A percentile compares a stretch with the other conserved stretches of the same genome.
Evolutionary conservation across 2,329 filamentous ascomycete species (phyloP).

Genomic region (Raffaelea ambrosiae): DNA sequence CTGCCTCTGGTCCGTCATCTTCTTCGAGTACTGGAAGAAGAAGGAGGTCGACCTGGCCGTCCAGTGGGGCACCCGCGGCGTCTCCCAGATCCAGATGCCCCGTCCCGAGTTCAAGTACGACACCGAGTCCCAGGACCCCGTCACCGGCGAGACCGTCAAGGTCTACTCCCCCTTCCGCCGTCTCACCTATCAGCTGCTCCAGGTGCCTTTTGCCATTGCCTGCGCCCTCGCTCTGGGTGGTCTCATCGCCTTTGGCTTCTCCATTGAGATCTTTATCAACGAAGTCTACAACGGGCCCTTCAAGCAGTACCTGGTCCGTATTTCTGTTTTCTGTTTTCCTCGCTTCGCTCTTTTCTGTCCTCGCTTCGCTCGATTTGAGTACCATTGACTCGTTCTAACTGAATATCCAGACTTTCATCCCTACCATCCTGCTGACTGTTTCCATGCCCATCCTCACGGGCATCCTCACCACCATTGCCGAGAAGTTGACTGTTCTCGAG

Average conservation of each 20-base stretch:
- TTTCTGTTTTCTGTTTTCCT: neutral
- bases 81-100: slow-evolving; percentile 57
- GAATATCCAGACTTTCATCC: slow-evolving; percentile 62
- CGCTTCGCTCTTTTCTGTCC: neutral
- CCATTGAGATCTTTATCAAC: slow-evolving; percentile 90
- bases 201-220: slow-evolving; percentile 74
- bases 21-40: slow-evolving; percentile 74
- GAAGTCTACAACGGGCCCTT: slow-evolving; percentile 88
- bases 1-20: slow-evolving; percentile 62
- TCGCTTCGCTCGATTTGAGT: neutral
- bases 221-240: slow-evolving; percentile 67
- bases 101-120: slow-evolving; percentile 71
- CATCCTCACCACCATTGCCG: slow-evolving; percentile 68
- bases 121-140: slow-evolving; percentile 63
- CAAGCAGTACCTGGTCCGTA: slow-evolving; percentile 68
- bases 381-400: slow-evolving; percentile 1
- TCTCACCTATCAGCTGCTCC: slow-evolving; percentile 66
- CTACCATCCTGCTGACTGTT: slow-evolving; percentile 77
- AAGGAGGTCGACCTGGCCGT: slow-evolving; percentile 63
- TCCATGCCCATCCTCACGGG: slow-evolving; percentile 71
- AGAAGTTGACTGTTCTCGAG: slow-evolving; percentile 69
- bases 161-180: slow-evolving; percentile 71
- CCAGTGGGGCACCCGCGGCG: slow-evolving; percentile 63
- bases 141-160: slow-evolving; percentile 71
- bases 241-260: slow-evolving; percentile 80